phyloP scores from a whole-genome alignment of 1,139 yeast species.

The Suhomyces bribrorum region DNA sequence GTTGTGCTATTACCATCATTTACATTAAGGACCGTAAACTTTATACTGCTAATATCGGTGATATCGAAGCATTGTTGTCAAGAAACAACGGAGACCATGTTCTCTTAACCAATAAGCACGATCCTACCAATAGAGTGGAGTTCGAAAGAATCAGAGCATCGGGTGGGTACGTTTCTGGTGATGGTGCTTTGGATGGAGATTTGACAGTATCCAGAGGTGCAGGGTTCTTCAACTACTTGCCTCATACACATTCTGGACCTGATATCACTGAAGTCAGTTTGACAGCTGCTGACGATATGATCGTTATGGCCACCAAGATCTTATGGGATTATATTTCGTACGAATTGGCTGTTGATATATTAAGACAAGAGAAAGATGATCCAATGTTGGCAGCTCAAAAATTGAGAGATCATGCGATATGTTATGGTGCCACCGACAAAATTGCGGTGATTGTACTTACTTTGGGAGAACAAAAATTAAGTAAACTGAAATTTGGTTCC shows the following conservation, averaged over 20 bases:
- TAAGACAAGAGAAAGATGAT: conserved; percentile 77
- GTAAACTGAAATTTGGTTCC: conserved; percentile 28
- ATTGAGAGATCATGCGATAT: conserved; percentile 88
- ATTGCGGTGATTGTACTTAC: conserved; percentile 84
- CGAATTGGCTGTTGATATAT: conserved; percentile 88
- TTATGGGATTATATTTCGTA: conserved; percentile 84
- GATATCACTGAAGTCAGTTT: conserved; percentile 64
- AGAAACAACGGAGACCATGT: conserved; percentile 79
- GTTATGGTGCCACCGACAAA: conserved; percentile 85
- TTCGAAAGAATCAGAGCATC: conserved; percentile 86
- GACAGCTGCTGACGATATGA: conserved; percentile 74
- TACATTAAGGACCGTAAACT: conserved; percentile 71
- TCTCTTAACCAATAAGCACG: conserved; percentile 75
- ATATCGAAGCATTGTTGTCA: conserved; percentile 78
- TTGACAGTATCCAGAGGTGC: conserved; percentile 86
- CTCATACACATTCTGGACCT: conserved; percentile 90
- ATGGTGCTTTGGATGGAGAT: conserved; percentile 83
- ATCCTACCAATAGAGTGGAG: conserved; percentile 78
- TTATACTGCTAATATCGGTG: conserved; percentile 90
- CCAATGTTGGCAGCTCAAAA: conserved; percentile 94
- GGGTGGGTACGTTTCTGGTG: conserved; percentile 87
- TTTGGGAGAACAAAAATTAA: conserved; percentile 45
- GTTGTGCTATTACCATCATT: conserved; percentile 81
- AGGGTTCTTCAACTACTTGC: conserved; percentile 83
- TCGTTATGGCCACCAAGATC: conserved; percentile 82